Base-by-base conservation (phyloP, 768 basidiomycete genomes). In the Strobilomyces confusus region DNA sequence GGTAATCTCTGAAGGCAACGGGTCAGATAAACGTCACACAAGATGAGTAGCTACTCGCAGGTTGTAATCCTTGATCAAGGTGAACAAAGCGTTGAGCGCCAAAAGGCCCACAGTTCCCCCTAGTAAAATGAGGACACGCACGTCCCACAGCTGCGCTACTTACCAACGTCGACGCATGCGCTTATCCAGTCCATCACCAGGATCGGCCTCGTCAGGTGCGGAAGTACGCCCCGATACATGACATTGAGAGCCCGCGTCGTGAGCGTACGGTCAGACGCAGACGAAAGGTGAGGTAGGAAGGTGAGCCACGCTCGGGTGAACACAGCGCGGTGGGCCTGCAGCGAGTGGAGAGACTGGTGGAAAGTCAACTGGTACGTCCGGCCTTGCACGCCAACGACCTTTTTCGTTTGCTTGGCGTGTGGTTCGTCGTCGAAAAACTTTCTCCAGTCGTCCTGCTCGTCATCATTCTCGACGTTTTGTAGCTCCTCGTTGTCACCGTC, bases 161-260 rank as follows among this genome's bases (percentile, higher is more conserved):
- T 50, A 86, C 92, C 92, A 60, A 81, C 76, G 65, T 95, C 92
- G 13, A 93, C 86, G 59, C 89, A 90, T 3, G 82, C 81, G 25
- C 84, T 82, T 36, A 95, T 79, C 91, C 93, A 97, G 66, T 95
- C 92, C 87, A 93, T 92, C n/a, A 89, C 78, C 47, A 90, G 69
- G 44, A 89, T 75, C 0, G 88, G 83, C 36, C 88, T 71, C 0
- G 89, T 92, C 44, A 95, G 67, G 67, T 93, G 84, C 0, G 94
- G 94, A 66, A 95, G 71, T 13, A 95, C 86, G 6, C 86, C 83
- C 13, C 83, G 76, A 67, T 95, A 92, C 78, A 95, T 83, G 29
- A 94, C 76, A 60, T 84, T 85, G 56, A 95, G 71, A 15, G 79
- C 81, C 43, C 86, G 75, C 22, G 78, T 76, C 15, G 82, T 75